Evolutionary conservation across 2,329 filamentous ascomycete species (phyloP).

Genomic region (Alternaria ethzedia): DNA sequence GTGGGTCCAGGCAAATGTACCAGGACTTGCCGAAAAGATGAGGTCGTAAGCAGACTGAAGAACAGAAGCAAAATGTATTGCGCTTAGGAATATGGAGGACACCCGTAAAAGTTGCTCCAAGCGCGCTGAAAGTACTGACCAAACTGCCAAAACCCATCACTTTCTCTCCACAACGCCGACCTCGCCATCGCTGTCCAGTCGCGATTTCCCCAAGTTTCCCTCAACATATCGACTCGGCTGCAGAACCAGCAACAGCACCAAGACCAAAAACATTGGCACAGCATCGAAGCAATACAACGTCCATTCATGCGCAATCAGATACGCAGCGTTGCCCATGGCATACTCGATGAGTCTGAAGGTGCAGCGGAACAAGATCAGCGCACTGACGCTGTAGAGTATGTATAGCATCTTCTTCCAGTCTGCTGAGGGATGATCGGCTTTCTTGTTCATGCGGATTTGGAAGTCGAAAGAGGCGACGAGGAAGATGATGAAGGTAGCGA

Average conservation of each 20-base stretch:
- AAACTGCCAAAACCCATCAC: neutral
- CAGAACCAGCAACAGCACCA: constrained; percentile 47
- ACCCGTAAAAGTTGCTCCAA: neutral
- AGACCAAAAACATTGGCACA: constrained; percentile 52
- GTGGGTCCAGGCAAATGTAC: neutral
- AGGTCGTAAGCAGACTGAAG: neutral
- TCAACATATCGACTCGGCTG: constrained; percentile 30
- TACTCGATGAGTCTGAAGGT: constrained; percentile 61
- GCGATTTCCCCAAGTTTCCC: neutral
- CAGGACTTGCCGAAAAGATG: neutral
- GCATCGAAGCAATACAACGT: constrained; percentile 58
- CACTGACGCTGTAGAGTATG: constrained; percentile 55
- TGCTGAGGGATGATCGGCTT: neutral
- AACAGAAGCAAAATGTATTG: neutral
- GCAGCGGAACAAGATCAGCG: constrained; percentile 58
- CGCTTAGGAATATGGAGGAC: neutral
- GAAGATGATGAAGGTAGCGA: constrained; percentile 42
- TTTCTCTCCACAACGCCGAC: neutral
- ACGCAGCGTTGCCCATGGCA: constrained; percentile 53
- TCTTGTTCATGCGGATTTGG: constrained; percentile 33
- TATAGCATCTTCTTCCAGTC: constrained; percentile 37
- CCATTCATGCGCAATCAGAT: constrained; percentile 54
- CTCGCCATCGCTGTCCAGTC: neutral
- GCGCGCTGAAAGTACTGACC: neutral
- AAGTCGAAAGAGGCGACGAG: constrained; percentile 39